Conservation (phyloP, 2,329 filamentous ascomycete species). For the Lecanosticta acicola region DNA sequence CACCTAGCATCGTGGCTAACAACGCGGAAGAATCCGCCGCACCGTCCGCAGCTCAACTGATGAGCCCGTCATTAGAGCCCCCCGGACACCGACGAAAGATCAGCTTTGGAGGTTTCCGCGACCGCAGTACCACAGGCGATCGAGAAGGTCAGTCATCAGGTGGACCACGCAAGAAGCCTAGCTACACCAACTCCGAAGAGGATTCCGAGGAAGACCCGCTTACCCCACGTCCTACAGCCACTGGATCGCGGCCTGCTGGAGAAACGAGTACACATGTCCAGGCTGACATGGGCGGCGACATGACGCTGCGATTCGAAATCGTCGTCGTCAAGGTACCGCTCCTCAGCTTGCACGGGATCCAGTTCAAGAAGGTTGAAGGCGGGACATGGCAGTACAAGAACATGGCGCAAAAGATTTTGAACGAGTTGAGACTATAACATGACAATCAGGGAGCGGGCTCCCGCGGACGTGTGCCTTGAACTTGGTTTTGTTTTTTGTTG, state of each 20-base stretch:
- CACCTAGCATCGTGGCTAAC: constrained; percentile 80
- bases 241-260: constrained; percentile 52
- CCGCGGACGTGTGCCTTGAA: background rate
- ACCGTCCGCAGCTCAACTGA: constrained; percentile 54
- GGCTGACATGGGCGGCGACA: constrained; percentile 76
- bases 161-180: constrained; percentile 61
- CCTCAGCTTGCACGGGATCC: constrained; percentile 86
- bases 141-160: constrained; percentile 49
- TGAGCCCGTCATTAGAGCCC: constrained; percentile 39
- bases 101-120: constrained; percentile 69
- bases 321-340: constrained; percentile 96
- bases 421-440: constrained; percentile 69
- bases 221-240: constrained; percentile 28
- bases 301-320: constrained; percentile 88
- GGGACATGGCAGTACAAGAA: constrained; percentile 99
- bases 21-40: constrained; percentile 41
- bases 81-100: constrained; percentile 69
- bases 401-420: constrained; percentile 92
- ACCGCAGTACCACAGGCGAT: constrained; percentile 58
- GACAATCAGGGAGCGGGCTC: constrained; percentile 5
- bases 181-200: constrained; percentile 62
- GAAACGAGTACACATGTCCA: constrained; percentile 92
- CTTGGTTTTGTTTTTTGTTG: background rate
- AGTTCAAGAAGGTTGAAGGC: constrained; percentile 94
- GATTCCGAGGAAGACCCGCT: constrained; percentile 29